These are phyloP conservation scores for Eudorina sp. DNA, from an alignment of 139 green algal genomes.

Conservation along the genomic window DNA sequence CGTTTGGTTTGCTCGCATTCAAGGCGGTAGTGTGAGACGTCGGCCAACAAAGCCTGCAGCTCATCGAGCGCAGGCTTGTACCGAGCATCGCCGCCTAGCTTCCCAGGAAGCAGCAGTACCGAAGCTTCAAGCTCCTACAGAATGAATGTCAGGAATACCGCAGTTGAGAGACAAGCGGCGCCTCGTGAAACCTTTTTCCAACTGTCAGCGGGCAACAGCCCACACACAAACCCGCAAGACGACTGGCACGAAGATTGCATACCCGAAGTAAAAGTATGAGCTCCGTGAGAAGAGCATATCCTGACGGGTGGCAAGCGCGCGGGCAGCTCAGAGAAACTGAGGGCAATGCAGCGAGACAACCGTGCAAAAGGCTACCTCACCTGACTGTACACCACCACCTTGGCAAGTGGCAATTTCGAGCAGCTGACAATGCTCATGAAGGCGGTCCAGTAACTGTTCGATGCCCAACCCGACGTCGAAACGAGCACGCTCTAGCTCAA, in stretches of 20 bases:
- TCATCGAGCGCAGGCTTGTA: slow-evolving; percentile 26
- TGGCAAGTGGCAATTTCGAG: not conserved
- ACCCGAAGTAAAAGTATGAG: too few species aligned
- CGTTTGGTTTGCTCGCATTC: slow-evolving; percentile 5
- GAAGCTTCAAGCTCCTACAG: not conserved
- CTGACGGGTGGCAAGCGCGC: not conserved
- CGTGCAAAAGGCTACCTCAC: too few species aligned
- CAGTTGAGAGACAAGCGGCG: too few species aligned
- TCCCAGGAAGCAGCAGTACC: slow-evolving; percentile 1
- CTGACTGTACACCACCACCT: slow-evolving; percentile 4
- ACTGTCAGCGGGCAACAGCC: too few species aligned
- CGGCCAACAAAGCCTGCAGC: slow-evolving; percentile 16
- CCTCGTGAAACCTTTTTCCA: too few species aligned
- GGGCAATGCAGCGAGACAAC: too few species aligned
- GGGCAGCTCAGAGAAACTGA: too few species aligned
- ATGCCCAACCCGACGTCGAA: not conserved
- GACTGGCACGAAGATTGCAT: too few species aligned
- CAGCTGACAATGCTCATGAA: slow-evolving; percentile 6
- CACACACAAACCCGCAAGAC: too few species aligned
- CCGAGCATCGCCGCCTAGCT: not conserved
- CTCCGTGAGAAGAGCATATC: slow-evolving; percentile 12
- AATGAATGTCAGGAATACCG: too few species aligned
- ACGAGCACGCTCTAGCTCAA: slow-evolving; percentile 8
- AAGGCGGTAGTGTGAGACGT: slow-evolving; percentile 1
- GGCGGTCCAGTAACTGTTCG: not conserved